A percentile compares a stretch with the other conserved stretches of the same genome.
These are phyloP conservation scores for Epichloe elymi DNA, from an alignment of 2,329 filamentous ascomycete genomes.

Conservation along the genomic window DNA sequence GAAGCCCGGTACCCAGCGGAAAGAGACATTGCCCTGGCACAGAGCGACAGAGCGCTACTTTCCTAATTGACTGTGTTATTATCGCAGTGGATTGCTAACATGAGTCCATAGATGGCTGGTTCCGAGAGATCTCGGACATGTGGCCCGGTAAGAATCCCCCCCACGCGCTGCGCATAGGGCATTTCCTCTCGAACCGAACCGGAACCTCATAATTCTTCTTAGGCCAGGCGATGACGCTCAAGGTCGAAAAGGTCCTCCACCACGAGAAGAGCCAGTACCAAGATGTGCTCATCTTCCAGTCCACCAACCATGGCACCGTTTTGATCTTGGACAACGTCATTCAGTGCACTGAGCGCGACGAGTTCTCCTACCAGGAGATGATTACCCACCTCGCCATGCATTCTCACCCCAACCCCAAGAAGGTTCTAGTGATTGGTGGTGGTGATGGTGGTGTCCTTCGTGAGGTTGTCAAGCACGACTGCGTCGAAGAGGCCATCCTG, in stretches of 20 bases:
- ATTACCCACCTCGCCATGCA: slow-evolving; percentile 98
- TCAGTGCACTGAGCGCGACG: slow-evolving; percentile 95
- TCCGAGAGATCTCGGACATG: slow-evolving; percentile 97
- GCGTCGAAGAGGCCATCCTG: slow-evolving; percentile 87
- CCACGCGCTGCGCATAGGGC: neutral
- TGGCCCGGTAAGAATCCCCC: slow-evolving; percentile 54
- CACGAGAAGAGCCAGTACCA: slow-evolving; percentile 99
- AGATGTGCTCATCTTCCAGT: slow-evolving; percentile 98
- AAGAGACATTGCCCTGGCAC: neutral
- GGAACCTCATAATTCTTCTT: slow-evolving; percentile 5
- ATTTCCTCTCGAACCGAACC: neutral
- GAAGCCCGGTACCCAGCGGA: neutral
- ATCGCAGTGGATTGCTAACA: neutral
- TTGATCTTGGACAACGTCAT: slow-evolving; percentile 98
- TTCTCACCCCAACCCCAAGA: slow-evolving; percentile 96
- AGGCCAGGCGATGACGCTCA: slow-evolving; percentile 96
- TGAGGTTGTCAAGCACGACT: slow-evolving; percentile 98
- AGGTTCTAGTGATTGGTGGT: slow-evolving; percentile 94
- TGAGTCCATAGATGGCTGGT: slow-evolving; percentile 77
- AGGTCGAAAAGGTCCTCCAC: slow-evolving; percentile 94
- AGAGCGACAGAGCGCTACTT: neutral
- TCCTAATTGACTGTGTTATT: no score
- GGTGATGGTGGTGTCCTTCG: slow-evolving; percentile 95
- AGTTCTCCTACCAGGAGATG: slow-evolving; percentile 99
- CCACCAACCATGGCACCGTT: slow-evolving; percentile 89